phyloP scores from a whole-genome alignment of 2,329 filamentous ascomycete genomes.

The Fusarium oxysporum region DNA sequence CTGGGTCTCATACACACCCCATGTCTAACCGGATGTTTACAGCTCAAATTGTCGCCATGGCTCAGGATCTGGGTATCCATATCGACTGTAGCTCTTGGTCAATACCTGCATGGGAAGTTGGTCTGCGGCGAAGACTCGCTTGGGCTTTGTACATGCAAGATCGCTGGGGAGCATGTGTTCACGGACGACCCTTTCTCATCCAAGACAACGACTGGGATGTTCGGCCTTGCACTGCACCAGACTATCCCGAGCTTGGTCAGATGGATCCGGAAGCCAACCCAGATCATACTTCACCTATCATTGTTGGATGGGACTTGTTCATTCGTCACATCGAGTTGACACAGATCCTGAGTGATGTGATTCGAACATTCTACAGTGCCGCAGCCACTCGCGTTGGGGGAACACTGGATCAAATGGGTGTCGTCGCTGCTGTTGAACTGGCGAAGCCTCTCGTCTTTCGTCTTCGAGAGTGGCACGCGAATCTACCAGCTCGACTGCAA shows the following conservation, averaged over 20 bases:
- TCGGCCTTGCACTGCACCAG: constrained; percentile 48
- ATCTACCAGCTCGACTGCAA: constrained; percentile 58
- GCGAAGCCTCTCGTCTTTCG: constrained; percentile 51
- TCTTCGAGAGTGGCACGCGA: constrained; percentile 58
- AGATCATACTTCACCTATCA: constrained; percentile 56
- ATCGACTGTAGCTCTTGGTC: constrained; percentile 72
- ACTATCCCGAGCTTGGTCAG: constrained; percentile 54
- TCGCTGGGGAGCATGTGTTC: constrained; percentile 68
- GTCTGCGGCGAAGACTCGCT: constrained; percentile 68
- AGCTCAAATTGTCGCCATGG: constrained; percentile 66
- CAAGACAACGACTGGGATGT: constrained; percentile 66
- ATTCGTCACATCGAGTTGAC: constrained; percentile 63
- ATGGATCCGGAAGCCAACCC: constrained; percentile 50
- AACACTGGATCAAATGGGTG: constrained; percentile 48
- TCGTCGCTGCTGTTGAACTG: constrained; percentile 49
- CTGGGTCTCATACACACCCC: constrained; percentile 35
- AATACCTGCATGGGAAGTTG: constrained; percentile 72
- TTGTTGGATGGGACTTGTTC: constrained; percentile 61
- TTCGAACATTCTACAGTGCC: constrained; percentile 60
- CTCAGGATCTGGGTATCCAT: constrained; percentile 69
- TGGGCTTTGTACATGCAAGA: constrained; percentile 77
- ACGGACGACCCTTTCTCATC: constrained; percentile 68
- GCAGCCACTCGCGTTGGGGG: constrained; percentile 47
- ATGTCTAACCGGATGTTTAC: constrained; percentile 59
- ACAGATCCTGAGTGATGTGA: constrained; percentile 62